Conservation (phyloP, 139 green algal species). For the Spirogloea muscicola region DNA sequence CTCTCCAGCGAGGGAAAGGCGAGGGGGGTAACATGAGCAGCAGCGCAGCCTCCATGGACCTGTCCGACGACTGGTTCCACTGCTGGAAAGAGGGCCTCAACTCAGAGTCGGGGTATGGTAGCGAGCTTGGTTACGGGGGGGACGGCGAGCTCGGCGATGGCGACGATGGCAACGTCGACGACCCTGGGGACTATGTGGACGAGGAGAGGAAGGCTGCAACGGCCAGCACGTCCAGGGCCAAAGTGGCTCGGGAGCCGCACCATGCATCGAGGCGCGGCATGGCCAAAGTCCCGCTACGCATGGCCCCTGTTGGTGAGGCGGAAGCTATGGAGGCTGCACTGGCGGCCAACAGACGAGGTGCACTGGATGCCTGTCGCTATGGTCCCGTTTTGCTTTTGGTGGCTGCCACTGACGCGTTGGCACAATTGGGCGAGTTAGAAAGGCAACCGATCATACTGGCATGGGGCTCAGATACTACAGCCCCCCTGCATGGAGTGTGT, state of each 20-base stretch:
- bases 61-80: too few relatives aligned
- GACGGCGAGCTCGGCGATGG: conserved; percentile 12
- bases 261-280: neutral
- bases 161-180: neutral
- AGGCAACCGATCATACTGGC: too few relatives aligned
- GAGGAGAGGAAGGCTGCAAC: neutral
- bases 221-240: neutral
- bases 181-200: neutral
- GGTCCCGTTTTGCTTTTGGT: too few relatives aligned
- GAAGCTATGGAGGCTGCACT: neutral
- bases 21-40: too few relatives aligned
- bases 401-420: too few relatives aligned
- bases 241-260: neutral
- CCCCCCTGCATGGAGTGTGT: too few relatives aligned
- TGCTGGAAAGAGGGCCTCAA: neutral
- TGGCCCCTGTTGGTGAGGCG: neutral
- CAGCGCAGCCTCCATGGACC: too few relatives aligned
- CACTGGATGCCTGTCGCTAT: too few relatives aligned
- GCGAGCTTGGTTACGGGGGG: conserved; percentile 16
- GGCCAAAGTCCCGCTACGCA: neutral
- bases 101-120: conserved; percentile 18
- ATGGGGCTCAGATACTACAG: too few relatives aligned
- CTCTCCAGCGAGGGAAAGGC: too few relatives aligned
- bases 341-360: neutral
- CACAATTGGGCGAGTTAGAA: too few relatives aligned